Percentiles rank a stretch among this genome's conserved stretches.
Conservation (phyloP, 2,329 filamentous ascomycete genomes). For the Beauveria sp. region DNA sequence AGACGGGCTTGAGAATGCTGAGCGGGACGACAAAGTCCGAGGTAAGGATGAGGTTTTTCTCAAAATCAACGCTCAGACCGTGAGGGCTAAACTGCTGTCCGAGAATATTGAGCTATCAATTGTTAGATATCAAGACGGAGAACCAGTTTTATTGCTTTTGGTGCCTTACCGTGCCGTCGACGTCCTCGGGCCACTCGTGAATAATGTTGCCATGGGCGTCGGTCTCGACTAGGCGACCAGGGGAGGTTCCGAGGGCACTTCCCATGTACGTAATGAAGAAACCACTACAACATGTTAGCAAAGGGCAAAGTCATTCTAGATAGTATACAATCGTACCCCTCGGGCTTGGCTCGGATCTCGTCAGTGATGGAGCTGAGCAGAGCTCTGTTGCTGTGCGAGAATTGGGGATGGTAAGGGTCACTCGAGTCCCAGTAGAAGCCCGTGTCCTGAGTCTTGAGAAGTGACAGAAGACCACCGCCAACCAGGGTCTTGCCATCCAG, state of each 20-base stretch:
- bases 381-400: slow-evolving; percentile 52
- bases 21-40: slow-evolving; percentile 57
- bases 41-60: slow-evolving; percentile 50
- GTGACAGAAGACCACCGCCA: slow-evolving; percentile 49
- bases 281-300: slow-evolving; percentile 24
- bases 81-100: slow-evolving; percentile 55
- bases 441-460: slow-evolving; percentile 54
- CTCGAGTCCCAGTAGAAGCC: slow-evolving; percentile 54
- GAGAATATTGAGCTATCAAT: slow-evolving; percentile 41
- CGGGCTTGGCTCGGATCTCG: slow-evolving; percentile 56
- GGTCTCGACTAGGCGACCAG: slow-evolving; percentile 53
- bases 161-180: slow-evolving; percentile 29
- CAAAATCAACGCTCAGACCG: slow-evolving; percentile 49
- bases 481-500: slow-evolving; percentile 49
- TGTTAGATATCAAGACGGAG: background rate
- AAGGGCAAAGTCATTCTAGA: background rate
- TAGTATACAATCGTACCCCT: slow-evolving; percentile 30
- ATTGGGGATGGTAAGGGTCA: slow-evolving; percentile 50
- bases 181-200: slow-evolving; percentile 53
- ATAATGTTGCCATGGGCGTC: slow-evolving; percentile 53
- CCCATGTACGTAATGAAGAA: slow-evolving; percentile 59
- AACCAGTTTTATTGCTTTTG: too few species aligned
- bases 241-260: slow-evolving; percentile 48
- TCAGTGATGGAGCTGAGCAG: slow-evolving; percentile 52
- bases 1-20: slow-evolving; percentile 49